phyloP scores from a whole-genome alignment of 495 filamentous ascomycete species.

The Massariosphaeria phaeospora region DNA sequence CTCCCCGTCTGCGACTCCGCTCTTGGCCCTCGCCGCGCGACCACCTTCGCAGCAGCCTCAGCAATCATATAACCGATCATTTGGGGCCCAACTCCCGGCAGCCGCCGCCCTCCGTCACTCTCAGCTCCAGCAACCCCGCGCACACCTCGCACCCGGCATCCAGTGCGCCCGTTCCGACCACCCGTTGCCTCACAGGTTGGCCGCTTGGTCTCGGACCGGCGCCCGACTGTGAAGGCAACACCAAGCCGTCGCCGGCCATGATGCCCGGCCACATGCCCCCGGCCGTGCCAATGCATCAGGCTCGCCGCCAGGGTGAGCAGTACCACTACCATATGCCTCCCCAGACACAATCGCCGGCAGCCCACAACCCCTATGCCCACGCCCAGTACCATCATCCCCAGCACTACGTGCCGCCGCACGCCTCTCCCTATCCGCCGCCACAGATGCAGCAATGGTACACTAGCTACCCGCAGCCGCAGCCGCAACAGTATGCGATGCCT shows the following conservation, averaged over 20 bases:
- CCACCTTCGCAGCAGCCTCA: constrained; percentile 12
- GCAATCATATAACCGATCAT: constrained; percentile 14
- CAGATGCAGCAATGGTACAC: constrained; percentile 35
- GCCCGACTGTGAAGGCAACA: constrained; percentile 34
- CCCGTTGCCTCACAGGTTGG: constrained; percentile 31
- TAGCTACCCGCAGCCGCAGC: constrained; percentile 30
- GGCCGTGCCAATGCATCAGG: constrained; percentile 35
- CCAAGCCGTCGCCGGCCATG: constrained; percentile 19
- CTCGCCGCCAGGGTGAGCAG: constrained; percentile 37
- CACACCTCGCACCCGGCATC: background rate
- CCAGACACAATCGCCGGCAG: constrained; percentile 37
- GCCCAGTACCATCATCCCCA: constrained; percentile 34
- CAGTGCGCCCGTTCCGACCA: background rate
- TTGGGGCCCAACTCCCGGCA: background rate
- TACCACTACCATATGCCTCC: constrained; percentile 36
- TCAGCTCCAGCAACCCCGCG: background rate
- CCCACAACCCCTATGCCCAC: constrained; percentile 35
- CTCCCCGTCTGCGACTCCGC: constrained; percentile 6
- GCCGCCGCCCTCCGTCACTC: background rate
- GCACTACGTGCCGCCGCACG: constrained; percentile 37
- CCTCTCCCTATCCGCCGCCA: constrained; percentile 32
- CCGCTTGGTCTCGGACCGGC: constrained; percentile 30
- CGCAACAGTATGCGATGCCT: constrained; percentile 27
- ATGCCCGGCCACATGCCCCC: constrained; percentile 36
- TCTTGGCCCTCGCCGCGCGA: constrained; percentile 16